Conservation (phyloP, 805 yeast species). For the Sungouiozyma ichnusensis region DNA sequence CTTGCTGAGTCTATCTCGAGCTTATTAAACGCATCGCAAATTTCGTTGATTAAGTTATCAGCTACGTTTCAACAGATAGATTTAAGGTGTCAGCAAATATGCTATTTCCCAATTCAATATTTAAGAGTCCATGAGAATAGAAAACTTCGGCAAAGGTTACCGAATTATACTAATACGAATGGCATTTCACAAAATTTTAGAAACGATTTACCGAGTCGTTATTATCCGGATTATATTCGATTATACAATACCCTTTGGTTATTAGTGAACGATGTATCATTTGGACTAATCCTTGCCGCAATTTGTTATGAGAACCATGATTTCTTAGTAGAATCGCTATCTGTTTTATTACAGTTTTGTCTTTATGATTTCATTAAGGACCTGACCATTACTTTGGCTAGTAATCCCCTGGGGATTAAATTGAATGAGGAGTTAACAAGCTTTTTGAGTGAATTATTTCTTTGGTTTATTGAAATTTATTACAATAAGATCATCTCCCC, state of each 20-base stretch:
- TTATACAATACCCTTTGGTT: slow-evolving; percentile 87
- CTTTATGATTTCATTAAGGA: slow-evolving; percentile 35
- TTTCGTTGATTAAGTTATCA: slow-evolving; percentile 29
- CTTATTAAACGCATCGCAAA: slow-evolving; percentile 10
- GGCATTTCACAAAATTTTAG: slow-evolving; percentile 10
- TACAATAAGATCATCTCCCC: slow-evolving; percentile 18
- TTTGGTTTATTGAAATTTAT: slow-evolving; percentile 80
- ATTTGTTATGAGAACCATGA: slow-evolving; percentile 33
- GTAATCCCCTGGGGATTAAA: slow-evolving; percentile 90
- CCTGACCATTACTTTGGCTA: slow-evolving; percentile 63
- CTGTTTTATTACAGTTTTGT: slow-evolving; percentile 8
- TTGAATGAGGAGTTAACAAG: slow-evolving; percentile 75
- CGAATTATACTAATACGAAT: slow-evolving; percentile 9
- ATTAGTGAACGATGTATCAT: slow-evolving; percentile 65
- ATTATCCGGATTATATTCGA: slow-evolving; percentile 56
- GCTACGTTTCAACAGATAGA: slow-evolving; percentile 73
- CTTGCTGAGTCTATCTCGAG: slow-evolving; percentile 11
- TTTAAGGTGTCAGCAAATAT: slow-evolving; percentile 61
- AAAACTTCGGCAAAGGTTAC: slow-evolving; percentile 7
- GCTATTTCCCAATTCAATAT: slow-evolving; percentile 74
- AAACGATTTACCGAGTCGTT: slow-evolving; percentile 31
- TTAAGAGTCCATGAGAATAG: slow-evolving; percentile 34
- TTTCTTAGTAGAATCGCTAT: slow-evolving; percentile 31
- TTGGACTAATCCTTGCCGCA: slow-evolving; percentile 56
- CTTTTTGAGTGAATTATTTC: slow-evolving; percentile 75